Conservation (phyloP, 23 red algal species). For the Gracilaria domingensis region DNA sequence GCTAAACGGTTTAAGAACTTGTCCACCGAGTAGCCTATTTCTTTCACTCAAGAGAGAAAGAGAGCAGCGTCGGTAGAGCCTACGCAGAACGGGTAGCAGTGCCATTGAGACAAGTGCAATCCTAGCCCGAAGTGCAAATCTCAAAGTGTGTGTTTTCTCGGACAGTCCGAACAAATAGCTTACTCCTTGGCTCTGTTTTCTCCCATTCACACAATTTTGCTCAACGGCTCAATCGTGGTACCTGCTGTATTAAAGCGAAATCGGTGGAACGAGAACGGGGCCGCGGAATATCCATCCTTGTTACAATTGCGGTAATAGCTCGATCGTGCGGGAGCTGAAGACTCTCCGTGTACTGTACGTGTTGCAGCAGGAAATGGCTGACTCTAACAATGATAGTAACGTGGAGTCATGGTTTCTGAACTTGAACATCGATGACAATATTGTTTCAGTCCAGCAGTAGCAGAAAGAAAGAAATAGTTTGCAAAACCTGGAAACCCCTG, state of each 20-base stretch:
- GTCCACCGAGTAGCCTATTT: too few species aligned
- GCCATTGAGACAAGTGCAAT: background rate
- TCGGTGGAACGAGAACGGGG: background rate
- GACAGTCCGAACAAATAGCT: background rate
- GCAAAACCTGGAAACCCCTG: conserved; percentile 30
- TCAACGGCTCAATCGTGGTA: background rate
- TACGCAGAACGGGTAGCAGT: too few species aligned
- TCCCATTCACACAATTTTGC: background rate
- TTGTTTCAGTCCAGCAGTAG: conserved; percentile 11
- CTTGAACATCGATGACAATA: conserved; percentile 10
- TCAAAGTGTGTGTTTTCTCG: background rate
- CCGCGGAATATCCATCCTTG: background rate
- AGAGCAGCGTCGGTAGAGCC: too few species aligned
- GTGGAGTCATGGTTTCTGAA: background rate
- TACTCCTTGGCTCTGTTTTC: background rate
- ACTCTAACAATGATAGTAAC: background rate
- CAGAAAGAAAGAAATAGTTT: conserved; percentile 48
- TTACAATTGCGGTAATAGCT: background rate
- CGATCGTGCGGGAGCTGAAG: background rate
- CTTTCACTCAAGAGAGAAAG: too few species aligned
- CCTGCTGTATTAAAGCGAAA: background rate
- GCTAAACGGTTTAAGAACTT: too few species aligned
- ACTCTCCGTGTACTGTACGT: too few species aligned
- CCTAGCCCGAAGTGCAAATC: background rate
- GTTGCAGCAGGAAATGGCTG: background rate